Conservation (phyloP, 1,284 basidiomycete genomes). For the Sporisorium iseilematis-ciliati region DNA sequence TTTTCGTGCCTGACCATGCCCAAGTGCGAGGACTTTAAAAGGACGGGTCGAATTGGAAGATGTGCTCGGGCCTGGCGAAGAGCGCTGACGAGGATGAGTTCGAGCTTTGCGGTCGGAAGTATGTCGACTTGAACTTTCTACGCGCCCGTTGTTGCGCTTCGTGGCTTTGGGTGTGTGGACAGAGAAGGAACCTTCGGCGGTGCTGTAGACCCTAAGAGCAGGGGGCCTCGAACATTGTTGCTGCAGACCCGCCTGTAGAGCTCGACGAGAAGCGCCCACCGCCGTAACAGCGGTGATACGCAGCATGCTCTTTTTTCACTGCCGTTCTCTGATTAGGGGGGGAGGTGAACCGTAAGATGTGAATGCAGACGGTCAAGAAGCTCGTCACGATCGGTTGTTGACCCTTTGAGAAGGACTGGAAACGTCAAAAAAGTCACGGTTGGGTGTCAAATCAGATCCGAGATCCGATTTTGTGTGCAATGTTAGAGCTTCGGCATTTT, state of each 20-base stretch:
- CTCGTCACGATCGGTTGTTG: neutral
- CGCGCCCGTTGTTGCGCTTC: neutral
- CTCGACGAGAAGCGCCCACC: constrained; percentile 20
- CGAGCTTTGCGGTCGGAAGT: neutral
- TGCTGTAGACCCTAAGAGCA: constrained; percentile 16
- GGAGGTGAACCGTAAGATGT: too few species aligned
- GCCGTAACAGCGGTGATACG: constrained; percentile 24
- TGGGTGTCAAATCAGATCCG: neutral
- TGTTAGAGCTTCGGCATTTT: neutral
- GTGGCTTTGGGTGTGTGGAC: constrained; percentile 27
- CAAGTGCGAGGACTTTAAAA: constrained; percentile 23
- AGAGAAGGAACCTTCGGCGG: constrained; percentile 19
- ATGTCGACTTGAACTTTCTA: neutral
- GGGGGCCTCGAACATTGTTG: neutral
- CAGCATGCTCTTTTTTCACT: constrained; percentile 11
- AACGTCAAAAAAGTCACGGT: neutral
- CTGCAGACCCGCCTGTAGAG: constrained; percentile 9
- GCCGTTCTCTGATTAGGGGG: neutral
- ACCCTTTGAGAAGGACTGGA: neutral
- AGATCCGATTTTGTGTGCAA: neutral
- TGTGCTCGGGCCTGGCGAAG: constrained; percentile 1
- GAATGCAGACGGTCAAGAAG: neutral
- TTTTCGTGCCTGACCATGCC: neutral
- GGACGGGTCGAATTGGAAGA: neutral
- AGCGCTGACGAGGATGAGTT: neutral